Base-by-base conservation (phyloP, 768 basidiomycete genomes). In the Mycena haematopus region DNA sequence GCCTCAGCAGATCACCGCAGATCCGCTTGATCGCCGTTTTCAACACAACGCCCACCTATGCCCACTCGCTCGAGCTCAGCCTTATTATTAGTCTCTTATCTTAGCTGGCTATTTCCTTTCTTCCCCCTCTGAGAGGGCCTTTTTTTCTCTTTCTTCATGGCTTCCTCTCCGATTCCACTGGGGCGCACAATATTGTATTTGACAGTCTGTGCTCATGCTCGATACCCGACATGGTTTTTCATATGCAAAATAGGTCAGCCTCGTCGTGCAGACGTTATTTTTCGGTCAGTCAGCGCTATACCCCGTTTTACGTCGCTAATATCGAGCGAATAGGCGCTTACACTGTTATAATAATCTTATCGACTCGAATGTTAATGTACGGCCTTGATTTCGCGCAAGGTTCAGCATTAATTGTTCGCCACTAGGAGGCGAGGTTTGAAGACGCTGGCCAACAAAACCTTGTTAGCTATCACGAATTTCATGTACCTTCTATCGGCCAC, bases 301-400 rank as follows among this genome's bases (percentile, higher is more conserved):
- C 22, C 44, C 22, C 21, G 10, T 22, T 6, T 31, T 51, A 9
- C 19, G 7, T 29, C 27, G 33, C 27, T 51, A 22, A 24, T 22
- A 8, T 45, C 11, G 13, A 14, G 19, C 50, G 50, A 6, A 21
- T 31, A 52, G 50, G 50, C 50, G 50, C 6, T n/a, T 52, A 52
- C 50, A 52, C 50, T 35, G n/a, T 52, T 35, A 52, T 52, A 35
- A 52, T 52, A 52, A 10, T 35, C 21, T 35, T 52, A 52, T 52
- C 50, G 21, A 22, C 22, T 35, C 50, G 33, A 22, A 52, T 35
- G 31, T 22, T 52, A 35, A 52, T 35, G 50, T 52, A 27, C 13
- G n/a, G 19, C 33, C n/a, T 33, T 11, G 31, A 33, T 21, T 21
- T 22, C 11, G 3, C 2, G 15, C 25, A 14, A 10, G 21, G 24